Evolutionary conservation across 225 moss, liverwort and hornwort species (phyloP).

Genomic region (Bryum argenteum): DNA sequence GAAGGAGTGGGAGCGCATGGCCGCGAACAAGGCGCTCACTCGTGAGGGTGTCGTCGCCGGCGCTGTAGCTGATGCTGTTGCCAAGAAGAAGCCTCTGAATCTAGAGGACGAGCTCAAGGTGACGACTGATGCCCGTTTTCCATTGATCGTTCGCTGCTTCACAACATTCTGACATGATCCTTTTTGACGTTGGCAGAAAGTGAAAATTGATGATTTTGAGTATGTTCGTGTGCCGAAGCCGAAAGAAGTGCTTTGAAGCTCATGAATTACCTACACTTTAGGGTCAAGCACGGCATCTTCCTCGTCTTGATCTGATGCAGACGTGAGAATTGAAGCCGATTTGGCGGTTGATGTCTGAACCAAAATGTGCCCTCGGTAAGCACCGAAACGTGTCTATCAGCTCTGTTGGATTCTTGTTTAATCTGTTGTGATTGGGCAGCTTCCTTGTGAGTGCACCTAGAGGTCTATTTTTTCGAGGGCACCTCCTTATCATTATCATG

Average conservation of each 20-base stretch:
- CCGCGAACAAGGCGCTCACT: constrained; percentile 66
- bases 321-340: neutral
- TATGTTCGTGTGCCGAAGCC: constrained; percentile 89
- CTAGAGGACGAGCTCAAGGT: constrained; percentile 83
- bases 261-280: neutral
- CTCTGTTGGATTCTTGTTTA: neutral
- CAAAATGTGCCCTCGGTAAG: constrained; percentile 14
- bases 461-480: no score
- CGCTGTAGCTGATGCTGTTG: constrained; percentile 47
- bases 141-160: no score
- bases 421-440: neutral
- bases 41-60: constrained; percentile 71
- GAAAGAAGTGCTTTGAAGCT: constrained; percentile 35
- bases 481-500: neutral
- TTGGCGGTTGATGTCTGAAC: constrained; percentile 20
- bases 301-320: neutral
- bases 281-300: neutral
- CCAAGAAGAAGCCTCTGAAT: constrained; percentile 77
- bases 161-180: no score
- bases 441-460: neutral
- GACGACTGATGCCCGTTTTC: no score
- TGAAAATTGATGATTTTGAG: constrained; percentile 78
- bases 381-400: neutral
- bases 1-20: constrained; percentile 83
- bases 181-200: constrained; percentile 48